Evolutionary conservation across 768 basidiomycete genomes (phyloP), one percentile per base, ranked within the genome.

Genomic region (Mycena albidolilacea): DNA sequence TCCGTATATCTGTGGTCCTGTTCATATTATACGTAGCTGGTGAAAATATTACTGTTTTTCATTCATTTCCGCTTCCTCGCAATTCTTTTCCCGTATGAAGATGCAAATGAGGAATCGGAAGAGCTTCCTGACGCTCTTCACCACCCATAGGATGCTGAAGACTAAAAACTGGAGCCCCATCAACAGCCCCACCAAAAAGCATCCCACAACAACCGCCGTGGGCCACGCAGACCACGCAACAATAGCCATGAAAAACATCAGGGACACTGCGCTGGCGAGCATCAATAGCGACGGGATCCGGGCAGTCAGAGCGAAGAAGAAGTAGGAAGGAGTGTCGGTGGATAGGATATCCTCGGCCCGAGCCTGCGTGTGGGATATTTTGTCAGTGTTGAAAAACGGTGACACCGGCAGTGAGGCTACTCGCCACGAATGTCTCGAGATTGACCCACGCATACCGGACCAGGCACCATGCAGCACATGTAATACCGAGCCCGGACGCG

Each of bases 181-280:
- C 11, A 92, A 77, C 0, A 90, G 41, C 0, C 93, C 93, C 1
- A 91, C 85, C 1, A 87, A 38, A 74, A 89, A 90, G 57, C 86
- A 92, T 70, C 90, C 84, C 9, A 89, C 82, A 14, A 92, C 78
- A 35, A 92, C 91, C 0, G 90, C 92, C 17, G 81, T 79, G 0
- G 93, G 91, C 90, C 90, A 93, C 3, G 88, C 89, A 0, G 82
- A 82, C 82, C 87, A 93, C 4, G 92, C 91, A 8, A 93, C 89
- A 35, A 89, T 79, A 9, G 87, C 83, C 35, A 94, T 80, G 81
- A 93, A 94, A 1, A 78, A 74, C 84, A 91, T 90, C 9, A 94
- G 84, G 1, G 90, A 83, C n/a, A 87, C 55, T 0, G 89, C 84
- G 12, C 91, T 89, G 39, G 85, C 70, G 67, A 92, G 85, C 84